Evolutionary conservation across 768 basidiomycete genomes (phyloP), one percentile per base, ranked within the genome.

Genomic region (Kwoniella dejecticola): DNA sequence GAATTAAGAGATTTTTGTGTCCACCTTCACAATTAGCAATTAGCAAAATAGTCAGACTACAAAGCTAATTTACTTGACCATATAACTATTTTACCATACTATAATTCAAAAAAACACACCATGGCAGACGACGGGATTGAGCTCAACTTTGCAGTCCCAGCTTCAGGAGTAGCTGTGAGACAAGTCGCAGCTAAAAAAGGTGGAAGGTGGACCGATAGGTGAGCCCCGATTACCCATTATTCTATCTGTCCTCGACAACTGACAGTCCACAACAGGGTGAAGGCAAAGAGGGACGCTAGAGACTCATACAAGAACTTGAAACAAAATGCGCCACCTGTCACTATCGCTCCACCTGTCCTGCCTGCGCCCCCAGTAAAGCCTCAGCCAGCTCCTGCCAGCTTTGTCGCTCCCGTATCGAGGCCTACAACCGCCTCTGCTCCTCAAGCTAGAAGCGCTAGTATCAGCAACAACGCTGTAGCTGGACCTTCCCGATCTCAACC

Each of bases 41-140:
- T n/a, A n/a, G n/a, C 33, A 19, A 48, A 27, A 27, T 26, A 26
- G 23, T 23, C 15, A 48, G 27, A 55, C 13, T 19, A 45, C 19
- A 36, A 19, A n/a, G 5, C 30, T 31, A 15, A 33, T n/a, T 15
- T 21, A 21, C 1, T 4, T 29, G 7, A 7, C 15, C 33, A 36
- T 36, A 7, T 7, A 15, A 7, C 7, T 36, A 36, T 15, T 7
- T 36, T 7, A 36, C 33, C 33, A 19, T 42, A 42, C 19, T n/a
- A 6, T n/a, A 12, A 42, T 13, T n/a, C 19, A 42, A n/a, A 8
- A n/a, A 12, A 38, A 38, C 36, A 5, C 19, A 46, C 58, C 31
- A 74, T 75, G 73, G 63, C 52, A 13, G 88, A 89, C 79, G 87
- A 89, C 77, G 88, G 82, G 50, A 82, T 91, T 49, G 83, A 91